Evolutionary conservation across 495 filamentous ascomycete genomes (phyloP), one percentile per base, ranked within the genome.

Genomic region (Penicillium bovifimosum): DNA sequence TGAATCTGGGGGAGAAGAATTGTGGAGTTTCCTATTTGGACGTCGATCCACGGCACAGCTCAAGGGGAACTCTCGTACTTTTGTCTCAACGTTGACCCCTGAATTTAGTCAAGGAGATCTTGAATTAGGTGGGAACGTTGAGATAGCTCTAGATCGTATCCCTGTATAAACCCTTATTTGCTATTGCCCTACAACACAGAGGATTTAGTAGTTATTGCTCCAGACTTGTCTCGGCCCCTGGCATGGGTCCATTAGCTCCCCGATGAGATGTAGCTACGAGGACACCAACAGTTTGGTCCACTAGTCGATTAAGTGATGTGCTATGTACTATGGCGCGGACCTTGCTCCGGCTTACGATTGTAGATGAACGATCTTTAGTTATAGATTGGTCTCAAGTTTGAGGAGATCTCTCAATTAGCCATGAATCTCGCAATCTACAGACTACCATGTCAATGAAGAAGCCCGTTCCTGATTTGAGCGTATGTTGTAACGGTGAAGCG

Each of bases 1-100:
- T 50, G 48, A 50, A 50, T 50, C 48, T n/a, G 48, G 48, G 46
- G 47, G 13, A 49, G 35, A 52, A 52, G 20, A 45, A 52, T 44
- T 36, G 41, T 44, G 50, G 50, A 52, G 40, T 28, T 44, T 16
- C 24, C 20, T 39, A 48, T 50, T 34, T 8, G 9, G 28, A 34
- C 10, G 39, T 42, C 48, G 48, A 50, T 50, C 48, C 27, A 40
- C 36, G 36, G 27, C 14, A 35, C 45, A 32, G 32, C 16, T 24
- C 33, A 24, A n/a, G 11, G 26, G 16, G 14, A 16, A 7, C 8
- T 52, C 27, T 18, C 13, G 49, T 44, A 52, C 41, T 44, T 50
- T 41, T 50, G 47, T 27, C 45, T 47, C 45, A 47, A 28, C 24
- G 11, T 34, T 34, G 32, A 2, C 47, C 48, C 48, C 39, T 50